Evolutionary conservation across 805 yeast species (phyloP).

Genomic region (Hanseniaspora mollemarum): DNA sequence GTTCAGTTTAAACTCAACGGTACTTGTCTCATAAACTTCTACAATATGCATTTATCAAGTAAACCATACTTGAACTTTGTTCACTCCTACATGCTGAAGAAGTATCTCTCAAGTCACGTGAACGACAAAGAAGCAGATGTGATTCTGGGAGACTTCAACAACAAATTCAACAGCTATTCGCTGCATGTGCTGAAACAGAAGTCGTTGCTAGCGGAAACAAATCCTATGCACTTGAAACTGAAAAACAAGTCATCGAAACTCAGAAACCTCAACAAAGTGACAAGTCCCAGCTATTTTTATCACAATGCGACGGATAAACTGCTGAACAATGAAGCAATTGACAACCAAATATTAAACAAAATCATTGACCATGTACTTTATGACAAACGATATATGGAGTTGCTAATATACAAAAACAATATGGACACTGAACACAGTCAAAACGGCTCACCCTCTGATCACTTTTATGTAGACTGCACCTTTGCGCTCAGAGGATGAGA

Average conservation of each 20-base stretch:
- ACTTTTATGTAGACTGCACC: not conserved
- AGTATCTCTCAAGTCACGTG: not conserved
- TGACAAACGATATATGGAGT: not conserved
- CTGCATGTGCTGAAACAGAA: conserved; percentile 1
- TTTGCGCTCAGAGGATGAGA: too few species aligned
- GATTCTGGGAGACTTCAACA: conserved; percentile 13
- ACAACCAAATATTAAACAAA: not conserved
- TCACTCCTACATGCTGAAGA: conserved; percentile 11
- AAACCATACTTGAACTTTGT: conserved; percentile 12
- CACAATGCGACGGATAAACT: conserved; percentile 3
- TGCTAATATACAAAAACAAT: not conserved
- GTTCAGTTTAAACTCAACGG: not conserved
- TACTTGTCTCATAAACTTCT: not conserved
- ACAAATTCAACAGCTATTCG: conserved; percentile 7
- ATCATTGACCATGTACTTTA: conserved; percentile 8
- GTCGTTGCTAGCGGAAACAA: not conserved
- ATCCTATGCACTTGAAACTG: not conserved
- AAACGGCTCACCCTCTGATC: conserved; percentile 6
- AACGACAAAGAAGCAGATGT: not conserved
- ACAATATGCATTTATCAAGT: conserved; percentile 8
- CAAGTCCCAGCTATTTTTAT: not conserved
- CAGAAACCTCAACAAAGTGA: conserved; percentile 4
- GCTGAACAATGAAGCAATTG: not conserved
- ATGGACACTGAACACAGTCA: not conserved
- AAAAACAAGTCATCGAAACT: conserved; percentile 11